These are phyloP conservation scores for Ogataea wickerhamii DNA, from an alignment of 805 yeast species.

Conservation along the genomic window DNA sequence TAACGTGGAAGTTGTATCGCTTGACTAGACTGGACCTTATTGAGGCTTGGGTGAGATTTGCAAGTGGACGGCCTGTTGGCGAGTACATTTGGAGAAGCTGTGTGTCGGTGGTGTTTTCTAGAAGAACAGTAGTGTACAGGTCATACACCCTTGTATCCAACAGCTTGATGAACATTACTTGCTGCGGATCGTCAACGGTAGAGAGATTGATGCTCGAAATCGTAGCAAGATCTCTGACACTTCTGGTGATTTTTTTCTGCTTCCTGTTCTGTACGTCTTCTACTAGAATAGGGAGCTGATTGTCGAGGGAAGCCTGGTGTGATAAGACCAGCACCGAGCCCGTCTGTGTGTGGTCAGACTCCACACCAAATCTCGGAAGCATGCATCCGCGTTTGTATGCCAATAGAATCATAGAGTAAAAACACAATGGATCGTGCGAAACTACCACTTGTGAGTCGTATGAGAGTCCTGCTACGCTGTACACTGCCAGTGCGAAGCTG, in stretches of 20 bases:
- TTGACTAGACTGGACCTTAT: slow-evolving; percentile 18
- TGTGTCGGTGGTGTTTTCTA: slow-evolving; percentile 5
- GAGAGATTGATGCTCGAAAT: slow-evolving; percentile 36
- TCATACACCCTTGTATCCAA: slow-evolving; percentile 50
- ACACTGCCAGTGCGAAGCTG: slow-evolving; percentile 51
- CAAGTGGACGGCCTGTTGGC: slow-evolving; percentile 5
- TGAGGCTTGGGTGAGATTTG: slow-evolving; percentile 11
- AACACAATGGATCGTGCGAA: slow-evolving; percentile 60
- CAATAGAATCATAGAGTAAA: slow-evolving; percentile 44
- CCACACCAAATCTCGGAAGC: slow-evolving; percentile 35
- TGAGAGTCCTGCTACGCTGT: slow-evolving; percentile 37
- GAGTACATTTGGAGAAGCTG: slow-evolving; percentile 11
- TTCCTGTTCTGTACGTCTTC: slow-evolving; percentile 43
- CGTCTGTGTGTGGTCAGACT: not conserved
- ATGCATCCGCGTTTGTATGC: slow-evolving; percentile 41
- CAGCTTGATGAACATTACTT: slow-evolving; percentile 36
- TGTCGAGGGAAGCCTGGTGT: slow-evolving; percentile 45
- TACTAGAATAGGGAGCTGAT: slow-evolving; percentile 51
- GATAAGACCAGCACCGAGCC: slow-evolving; percentile 44
- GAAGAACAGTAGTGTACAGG: slow-evolving; percentile 32
- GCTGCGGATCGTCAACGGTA: slow-evolving; percentile 30
- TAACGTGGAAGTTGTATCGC: slow-evolving; percentile 34
- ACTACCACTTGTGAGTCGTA: slow-evolving; percentile 30
- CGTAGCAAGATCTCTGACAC: slow-evolving; percentile 35
- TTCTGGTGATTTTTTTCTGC: slow-evolving; percentile 27